Conservation (phyloP, 140 eudicot species). For the Anethum foeniculum region DNA sequence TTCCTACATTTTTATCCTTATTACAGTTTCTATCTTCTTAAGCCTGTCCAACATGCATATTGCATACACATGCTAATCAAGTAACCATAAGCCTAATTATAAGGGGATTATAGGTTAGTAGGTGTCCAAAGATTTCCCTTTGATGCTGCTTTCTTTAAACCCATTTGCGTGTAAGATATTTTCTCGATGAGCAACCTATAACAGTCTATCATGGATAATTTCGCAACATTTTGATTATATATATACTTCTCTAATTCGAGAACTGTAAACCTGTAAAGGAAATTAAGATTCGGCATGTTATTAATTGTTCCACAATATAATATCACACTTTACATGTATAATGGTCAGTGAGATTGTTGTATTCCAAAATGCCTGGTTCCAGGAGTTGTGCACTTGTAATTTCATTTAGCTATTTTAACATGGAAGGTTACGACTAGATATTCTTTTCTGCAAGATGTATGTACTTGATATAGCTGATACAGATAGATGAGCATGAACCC, state of each 20-base stretch:
- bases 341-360: background rate
- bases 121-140: background rate
- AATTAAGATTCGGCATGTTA: background rate
- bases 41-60: background rate
- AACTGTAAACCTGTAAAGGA: background rate
- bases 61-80: background rate
- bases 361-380: background rate
- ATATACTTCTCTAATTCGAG: background rate
- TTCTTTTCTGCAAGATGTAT: background rate
- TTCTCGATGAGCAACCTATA: background rate
- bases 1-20: background rate
- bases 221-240: background rate
- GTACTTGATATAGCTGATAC: background rate
- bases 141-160: constrained; percentile 5
- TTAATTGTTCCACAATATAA: background rate
- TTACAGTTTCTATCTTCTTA: background rate
- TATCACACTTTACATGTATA: background rate
- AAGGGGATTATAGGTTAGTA: background rate
- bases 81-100: background rate
- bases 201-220: background rate
- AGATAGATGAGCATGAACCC: background rate
- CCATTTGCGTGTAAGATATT: background rate
- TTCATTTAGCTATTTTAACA: background rate
- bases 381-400: background rate
- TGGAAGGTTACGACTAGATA: background rate